Percentiles rank a stretch among this genome's conserved stretches.
Evolutionary conservation across 331 rosid species (phyloP).

Genomic region (Malus hybrid): DNA sequence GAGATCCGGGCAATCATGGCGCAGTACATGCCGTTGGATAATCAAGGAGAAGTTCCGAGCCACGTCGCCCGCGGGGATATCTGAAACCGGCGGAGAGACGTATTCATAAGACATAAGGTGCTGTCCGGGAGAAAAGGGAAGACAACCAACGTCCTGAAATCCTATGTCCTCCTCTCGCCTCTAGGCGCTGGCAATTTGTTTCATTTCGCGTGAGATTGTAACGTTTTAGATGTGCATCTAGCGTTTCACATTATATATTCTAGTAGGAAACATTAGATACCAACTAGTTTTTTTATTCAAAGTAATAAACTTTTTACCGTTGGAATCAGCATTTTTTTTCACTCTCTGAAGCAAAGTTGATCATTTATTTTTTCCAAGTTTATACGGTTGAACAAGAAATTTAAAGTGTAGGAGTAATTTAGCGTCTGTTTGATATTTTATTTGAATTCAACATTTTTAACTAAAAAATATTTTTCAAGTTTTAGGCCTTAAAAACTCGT

Average conservation of each 20-base stretch:
- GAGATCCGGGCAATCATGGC: constrained; percentile 95
- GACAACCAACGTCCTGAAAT: neutral
- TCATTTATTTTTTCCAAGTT: too few relatives aligned
- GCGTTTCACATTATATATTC: neutral
- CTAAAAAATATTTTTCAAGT: too few relatives aligned
- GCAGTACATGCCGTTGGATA: constrained; percentile 98
- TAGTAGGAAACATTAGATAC: neutral
- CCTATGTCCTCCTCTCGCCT: neutral
- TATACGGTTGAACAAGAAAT: too few relatives aligned
- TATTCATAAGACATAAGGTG: neutral
- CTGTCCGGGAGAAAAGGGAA: neutral
- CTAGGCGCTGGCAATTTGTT: neutral
- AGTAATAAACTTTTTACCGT: too few relatives aligned
- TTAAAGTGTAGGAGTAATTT: too few relatives aligned
- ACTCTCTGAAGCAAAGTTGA: too few relatives aligned
- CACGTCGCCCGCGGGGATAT: constrained; percentile 33
- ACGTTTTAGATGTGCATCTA: neutral
- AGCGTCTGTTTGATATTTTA: too few relatives aligned
- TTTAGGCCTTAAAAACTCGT: too few relatives aligned
- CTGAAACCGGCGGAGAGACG: neutral
- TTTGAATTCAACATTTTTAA: too few relatives aligned
- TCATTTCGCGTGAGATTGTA: neutral
- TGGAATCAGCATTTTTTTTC: too few relatives aligned
- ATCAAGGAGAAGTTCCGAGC: constrained; percentile 49
- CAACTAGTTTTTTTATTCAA: too few relatives aligned